Evolutionary conservation across 805 yeast genomes (phyloP).

Genomic region (Saturnispora gosingensis): DNA sequence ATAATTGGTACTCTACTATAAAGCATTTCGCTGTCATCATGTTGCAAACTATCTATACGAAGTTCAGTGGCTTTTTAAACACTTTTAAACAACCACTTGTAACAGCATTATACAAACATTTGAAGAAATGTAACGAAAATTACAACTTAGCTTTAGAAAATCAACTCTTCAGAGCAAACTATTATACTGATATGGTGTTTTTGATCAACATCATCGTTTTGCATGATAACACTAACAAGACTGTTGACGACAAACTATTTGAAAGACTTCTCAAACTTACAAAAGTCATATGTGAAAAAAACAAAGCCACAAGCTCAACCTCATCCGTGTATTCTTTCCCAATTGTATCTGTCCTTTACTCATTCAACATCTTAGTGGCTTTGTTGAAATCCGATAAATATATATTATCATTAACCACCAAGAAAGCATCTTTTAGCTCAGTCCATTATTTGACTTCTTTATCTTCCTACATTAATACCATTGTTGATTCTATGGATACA

Average conservation of each 20-base stretch:
- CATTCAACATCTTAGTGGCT: conserved; percentile 21
- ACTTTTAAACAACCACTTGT: conserved; percentile 22
- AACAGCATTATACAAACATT: conserved; percentile 24
- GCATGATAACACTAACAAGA: conserved; percentile 22
- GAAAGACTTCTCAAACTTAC: conserved; percentile 24
- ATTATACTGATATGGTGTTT: conserved; percentile 24
- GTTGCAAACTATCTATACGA: conserved; percentile 23
- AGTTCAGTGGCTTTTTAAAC: conserved; percentile 29
- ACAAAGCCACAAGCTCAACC: conserved; percentile 7
- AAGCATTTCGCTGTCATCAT: conserved; percentile 26
- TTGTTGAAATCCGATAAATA: conserved; percentile 27
- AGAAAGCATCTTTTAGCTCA: conserved; percentile 17
- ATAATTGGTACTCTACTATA: conserved; percentile 25
- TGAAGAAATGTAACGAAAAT: conserved; percentile 27
- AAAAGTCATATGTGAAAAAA: conserved; percentile 19
- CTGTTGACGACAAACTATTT: conserved; percentile 24
- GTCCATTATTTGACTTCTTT: conserved; percentile 19
- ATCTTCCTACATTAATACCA: conserved; percentile 11
- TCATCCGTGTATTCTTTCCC: conserved; percentile 22
- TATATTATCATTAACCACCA: conserved; percentile 17
- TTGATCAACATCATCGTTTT: conserved; percentile 24
- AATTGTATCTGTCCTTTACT: conserved; percentile 21
- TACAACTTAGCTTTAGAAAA: conserved; percentile 26
- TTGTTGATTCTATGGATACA: conserved; percentile 22
- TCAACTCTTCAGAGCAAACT: conserved; percentile 25